Percentiles rank a stretch among this genome's conserved stretches.
phyloP scores from a whole-genome alignment of 306 rosid species.

The Lathyrus sativus region DNA sequence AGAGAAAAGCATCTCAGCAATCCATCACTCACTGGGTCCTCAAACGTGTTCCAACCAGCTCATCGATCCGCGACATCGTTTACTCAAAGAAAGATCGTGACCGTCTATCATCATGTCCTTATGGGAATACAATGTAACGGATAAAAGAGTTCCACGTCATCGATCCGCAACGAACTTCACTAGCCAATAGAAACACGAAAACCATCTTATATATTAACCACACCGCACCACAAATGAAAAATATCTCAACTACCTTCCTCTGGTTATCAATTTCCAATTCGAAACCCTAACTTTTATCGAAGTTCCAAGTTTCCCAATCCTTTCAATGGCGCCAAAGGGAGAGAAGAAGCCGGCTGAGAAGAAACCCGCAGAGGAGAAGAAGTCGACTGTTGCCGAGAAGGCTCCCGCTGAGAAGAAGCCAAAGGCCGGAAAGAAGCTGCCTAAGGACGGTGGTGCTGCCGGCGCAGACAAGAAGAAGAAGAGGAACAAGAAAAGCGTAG shows the following conservation, averaged over 20 bases:
- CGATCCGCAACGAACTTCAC: background rate
- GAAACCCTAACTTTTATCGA: slow-evolving; percentile 17
- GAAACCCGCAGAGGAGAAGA: too few relatives aligned
- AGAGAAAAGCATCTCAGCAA: background rate
- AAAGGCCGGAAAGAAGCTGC: too few relatives aligned
- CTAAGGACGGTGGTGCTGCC: too few relatives aligned
- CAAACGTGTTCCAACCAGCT: background rate
- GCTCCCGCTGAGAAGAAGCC: too few relatives aligned
- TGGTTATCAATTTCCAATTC: background rate
- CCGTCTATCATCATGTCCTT: background rate
- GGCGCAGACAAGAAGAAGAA: too few relatives aligned
- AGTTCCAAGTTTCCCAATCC: too few relatives aligned
- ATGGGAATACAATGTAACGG: background rate
- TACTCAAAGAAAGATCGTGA: background rate
- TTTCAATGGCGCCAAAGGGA: too few relatives aligned
- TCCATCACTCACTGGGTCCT: background rate
- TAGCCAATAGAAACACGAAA: background rate
- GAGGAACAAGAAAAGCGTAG: too few relatives aligned
- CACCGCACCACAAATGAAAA: background rate
- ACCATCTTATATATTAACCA: background rate
- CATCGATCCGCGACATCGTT: background rate
- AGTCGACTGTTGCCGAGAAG: too few relatives aligned
- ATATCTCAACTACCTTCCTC: too few relatives aligned
- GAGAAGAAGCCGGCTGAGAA: too few relatives aligned
- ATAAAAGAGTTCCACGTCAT: background rate